These are phyloP conservation scores for Neurospora cerealis DNA, from an alignment of 495 filamentous ascomycete species.

Conservation along the genomic window DNA sequence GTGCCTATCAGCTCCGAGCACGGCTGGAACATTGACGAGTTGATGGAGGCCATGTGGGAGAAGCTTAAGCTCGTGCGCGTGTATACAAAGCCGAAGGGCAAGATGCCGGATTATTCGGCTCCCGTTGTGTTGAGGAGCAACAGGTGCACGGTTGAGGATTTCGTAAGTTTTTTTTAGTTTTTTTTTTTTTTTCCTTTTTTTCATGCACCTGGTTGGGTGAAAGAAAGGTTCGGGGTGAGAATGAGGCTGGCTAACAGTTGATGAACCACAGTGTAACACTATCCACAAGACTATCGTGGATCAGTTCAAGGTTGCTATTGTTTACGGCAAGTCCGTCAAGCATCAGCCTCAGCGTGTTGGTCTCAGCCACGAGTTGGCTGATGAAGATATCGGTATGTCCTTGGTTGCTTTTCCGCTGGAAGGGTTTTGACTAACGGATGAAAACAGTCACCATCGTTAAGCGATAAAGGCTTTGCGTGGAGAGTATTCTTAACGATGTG, in stretches of 20 bases:
- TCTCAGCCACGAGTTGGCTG: constrained; percentile 78
- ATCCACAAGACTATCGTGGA: constrained; percentile 96
- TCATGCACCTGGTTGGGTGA: constrained; percentile 5
- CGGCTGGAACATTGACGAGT: constrained; percentile 96
- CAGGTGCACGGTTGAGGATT: constrained; percentile 89
- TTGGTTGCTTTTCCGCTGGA: not conserved
- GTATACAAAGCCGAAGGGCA: constrained; percentile 98
- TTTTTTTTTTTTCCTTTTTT: constrained; percentile 6
- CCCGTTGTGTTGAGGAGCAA: constrained; percentile 80
- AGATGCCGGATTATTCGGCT: constrained; percentile 80
- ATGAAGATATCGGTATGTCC: constrained; percentile 91
- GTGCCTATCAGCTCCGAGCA: constrained; percentile 96
- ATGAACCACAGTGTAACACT: constrained; percentile 65
- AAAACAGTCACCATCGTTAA: constrained; percentile 84
- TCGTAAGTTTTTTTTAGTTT: constrained; percentile 55
- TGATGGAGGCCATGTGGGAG: constrained; percentile 97
- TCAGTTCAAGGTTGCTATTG: constrained; percentile 88
- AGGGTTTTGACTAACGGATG: not conserved
- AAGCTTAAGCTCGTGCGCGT: constrained; percentile 83
- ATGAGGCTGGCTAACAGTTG: constrained; percentile 9
- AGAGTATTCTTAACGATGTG: not conserved
- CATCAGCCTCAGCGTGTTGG: constrained; percentile 97
- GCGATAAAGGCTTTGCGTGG: constrained; percentile 45
- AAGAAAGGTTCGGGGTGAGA: not conserved
- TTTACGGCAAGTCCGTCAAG: constrained; percentile 96